phyloP scores from a whole-genome alignment of 2,329 filamentous ascomycete species.

The Aureobasidium sp. region DNA sequence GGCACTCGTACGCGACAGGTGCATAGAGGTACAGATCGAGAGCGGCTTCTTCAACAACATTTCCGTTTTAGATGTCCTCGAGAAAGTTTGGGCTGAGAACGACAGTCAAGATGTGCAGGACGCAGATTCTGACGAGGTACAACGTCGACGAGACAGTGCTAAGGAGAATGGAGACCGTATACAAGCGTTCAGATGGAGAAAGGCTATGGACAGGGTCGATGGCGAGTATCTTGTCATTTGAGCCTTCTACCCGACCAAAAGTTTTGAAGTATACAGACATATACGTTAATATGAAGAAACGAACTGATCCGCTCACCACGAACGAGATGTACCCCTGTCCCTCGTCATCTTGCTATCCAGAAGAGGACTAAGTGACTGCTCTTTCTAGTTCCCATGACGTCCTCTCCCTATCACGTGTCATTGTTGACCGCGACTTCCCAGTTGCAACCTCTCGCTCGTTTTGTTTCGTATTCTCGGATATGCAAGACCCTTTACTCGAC shows the following conservation, averaged over 20 bases:
- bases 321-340: not conserved
- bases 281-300: not conserved
- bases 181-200: constrained; percentile 41
- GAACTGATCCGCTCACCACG: not conserved
- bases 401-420: too few species aligned
- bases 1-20: constrained; percentile 68
- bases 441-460: not conserved
- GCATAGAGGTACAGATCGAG: constrained; percentile 76
- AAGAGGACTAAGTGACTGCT: not conserved
- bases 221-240: constrained; percentile 46
- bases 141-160: constrained; percentile 22
- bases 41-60: constrained; percentile 93
- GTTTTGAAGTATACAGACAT: not conserved
- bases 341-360: not conserved
- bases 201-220: constrained; percentile 42
- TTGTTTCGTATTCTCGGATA: not conserved
- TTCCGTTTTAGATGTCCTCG: constrained; percentile 73
- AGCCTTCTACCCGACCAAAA: constrained; percentile 15
- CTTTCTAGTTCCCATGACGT: too few species aligned
- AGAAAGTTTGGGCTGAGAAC: constrained; percentile 63
- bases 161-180: constrained; percentile 21
- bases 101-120: constrained; percentile 19
- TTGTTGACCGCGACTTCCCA: too few species aligned
- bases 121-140: constrained; percentile 22
- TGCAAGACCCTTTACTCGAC: not conserved